phyloP scores from a whole-genome alignment of 108 stramenopile genomes.

The Epithemia pelagica region DNA sequence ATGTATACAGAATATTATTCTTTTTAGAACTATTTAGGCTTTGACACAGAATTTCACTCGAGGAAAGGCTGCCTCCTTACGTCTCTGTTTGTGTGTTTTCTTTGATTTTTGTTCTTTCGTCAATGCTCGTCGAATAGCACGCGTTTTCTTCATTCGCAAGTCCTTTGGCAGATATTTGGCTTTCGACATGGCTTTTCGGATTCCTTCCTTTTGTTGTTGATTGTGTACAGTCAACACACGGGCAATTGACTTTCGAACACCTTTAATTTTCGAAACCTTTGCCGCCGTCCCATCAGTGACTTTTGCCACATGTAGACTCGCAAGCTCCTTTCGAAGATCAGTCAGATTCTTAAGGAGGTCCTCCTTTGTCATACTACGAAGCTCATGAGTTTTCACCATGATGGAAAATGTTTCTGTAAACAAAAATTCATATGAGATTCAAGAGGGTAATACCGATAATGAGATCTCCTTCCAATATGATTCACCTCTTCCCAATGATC shows the following conservation, averaged over 20 bases:
- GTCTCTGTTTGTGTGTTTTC: slow-evolving; percentile 79
- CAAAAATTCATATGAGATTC: no score
- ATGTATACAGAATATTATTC: no score
- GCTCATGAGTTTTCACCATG: slow-evolving; percentile 95
- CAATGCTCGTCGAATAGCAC: slow-evolving; percentile 93
- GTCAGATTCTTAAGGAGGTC: slow-evolving; percentile 92
- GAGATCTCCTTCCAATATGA: no score
- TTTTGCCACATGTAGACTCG: slow-evolving; percentile 93
- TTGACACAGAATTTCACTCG: slow-evolving; percentile 73
- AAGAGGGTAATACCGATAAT: no score
- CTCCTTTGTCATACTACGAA: slow-evolving; percentile 86
- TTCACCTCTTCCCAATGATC: no score
- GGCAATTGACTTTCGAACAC: slow-evolving; percentile 96
- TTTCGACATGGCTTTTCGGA: slow-evolving; percentile 81
- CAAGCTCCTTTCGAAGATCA: slow-evolving; percentile 91
- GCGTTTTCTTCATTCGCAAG: slow-evolving; percentile 95
- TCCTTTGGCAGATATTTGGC: slow-evolving; percentile 93
- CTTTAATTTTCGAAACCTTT: slow-evolving; percentile 99
- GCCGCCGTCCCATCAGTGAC: slow-evolving; percentile 96
- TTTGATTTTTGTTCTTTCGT: slow-evolving; percentile 74
- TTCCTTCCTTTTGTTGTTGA: slow-evolving; percentile 93
- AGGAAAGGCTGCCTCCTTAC: slow-evolving; percentile 79
- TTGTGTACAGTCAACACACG: slow-evolving; percentile 98
- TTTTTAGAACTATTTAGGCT: no score
- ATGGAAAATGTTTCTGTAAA: no score